Evolutionary conservation across 2,329 filamentous ascomycete genomes (phyloP).

Genomic region (Hymenoscyphus fraxineus): DNA sequence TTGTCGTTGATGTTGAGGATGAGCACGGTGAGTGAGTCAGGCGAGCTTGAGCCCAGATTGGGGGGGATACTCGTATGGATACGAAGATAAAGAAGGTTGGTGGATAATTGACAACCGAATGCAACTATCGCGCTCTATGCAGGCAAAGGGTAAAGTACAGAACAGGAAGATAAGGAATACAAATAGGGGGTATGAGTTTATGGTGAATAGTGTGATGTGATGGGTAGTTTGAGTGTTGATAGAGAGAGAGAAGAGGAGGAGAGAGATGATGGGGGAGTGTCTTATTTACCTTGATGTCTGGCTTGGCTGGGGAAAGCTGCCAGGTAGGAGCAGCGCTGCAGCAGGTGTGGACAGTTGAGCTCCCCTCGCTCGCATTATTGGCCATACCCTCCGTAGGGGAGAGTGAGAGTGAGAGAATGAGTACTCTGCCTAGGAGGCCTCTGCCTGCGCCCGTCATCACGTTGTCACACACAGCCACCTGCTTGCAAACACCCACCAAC

Average conservation of each 20-base stretch:
- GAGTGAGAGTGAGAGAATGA: neutral
- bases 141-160: neutral
- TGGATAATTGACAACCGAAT: constrained; percentile 25
- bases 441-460: constrained; percentile 4
- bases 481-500: neutral
- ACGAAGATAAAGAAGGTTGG: constrained; percentile 20
- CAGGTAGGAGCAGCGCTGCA: neutral
- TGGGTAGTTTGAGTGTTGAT: neutral
- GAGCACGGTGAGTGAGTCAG: constrained; percentile 25
- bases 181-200: constrained; percentile 2
- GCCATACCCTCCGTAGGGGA: neutral
- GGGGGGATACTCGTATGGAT: constrained; percentile 3
- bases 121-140: constrained; percentile 19
- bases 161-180: neutral
- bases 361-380: constrained; percentile 1
- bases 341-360: neutral
- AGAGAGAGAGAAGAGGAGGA: neutral
- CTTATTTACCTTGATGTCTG: constrained; percentile 5
- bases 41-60: constrained; percentile 1
- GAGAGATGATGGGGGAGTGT: neutral
- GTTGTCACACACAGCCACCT: constrained; percentile 1
- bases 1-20: constrained; percentile 9
- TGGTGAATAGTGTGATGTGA: neutral
- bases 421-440: neutral
- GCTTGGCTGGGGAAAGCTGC: neutral